phyloP scores from a whole-genome alignment of 331 rosid species.

The Stylosanthes scabra region DNA sequence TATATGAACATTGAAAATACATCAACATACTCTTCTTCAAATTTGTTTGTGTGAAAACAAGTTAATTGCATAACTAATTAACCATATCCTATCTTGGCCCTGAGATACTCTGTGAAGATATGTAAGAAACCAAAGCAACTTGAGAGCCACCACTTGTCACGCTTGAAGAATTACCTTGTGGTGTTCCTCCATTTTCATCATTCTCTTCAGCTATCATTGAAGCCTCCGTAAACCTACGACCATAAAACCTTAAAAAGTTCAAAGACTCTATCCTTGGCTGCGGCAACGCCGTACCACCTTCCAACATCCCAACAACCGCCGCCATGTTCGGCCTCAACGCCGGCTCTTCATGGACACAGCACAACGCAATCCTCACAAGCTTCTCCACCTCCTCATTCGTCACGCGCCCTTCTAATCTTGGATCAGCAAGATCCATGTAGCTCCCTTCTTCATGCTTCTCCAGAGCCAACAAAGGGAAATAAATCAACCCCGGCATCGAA shows the following conservation, averaged over 20 bases:
- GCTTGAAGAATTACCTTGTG: constrained; percentile 28
- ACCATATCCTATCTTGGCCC: constrained; percentile 75
- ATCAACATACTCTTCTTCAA: constrained; percentile 22
- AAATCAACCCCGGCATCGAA: constrained; percentile 57
- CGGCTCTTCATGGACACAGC: constrained; percentile 94
- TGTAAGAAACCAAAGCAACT: constrained; percentile 49
- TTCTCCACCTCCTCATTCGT: constrained; percentile 71
- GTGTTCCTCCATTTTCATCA: constrained; percentile 6
- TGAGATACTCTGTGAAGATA: constrained; percentile 83
- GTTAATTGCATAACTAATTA: not conserved
- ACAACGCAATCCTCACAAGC: constrained; percentile 72
- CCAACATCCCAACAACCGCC: constrained; percentile 78
- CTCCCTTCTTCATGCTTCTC: constrained; percentile 88
- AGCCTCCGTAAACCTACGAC: constrained; percentile 78
- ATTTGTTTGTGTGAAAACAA: constrained; percentile 29
- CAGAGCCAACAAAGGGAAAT: constrained; percentile 81
- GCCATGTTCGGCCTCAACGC: constrained; percentile 80
- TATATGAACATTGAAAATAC: not conserved
- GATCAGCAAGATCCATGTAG: constrained; percentile 82
- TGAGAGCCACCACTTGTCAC: constrained; percentile 45
- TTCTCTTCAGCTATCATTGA: constrained; percentile 63
- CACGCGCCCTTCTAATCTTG: constrained; percentile 74
- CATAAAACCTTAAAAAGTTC: constrained; percentile 83
- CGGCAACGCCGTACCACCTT: constrained; percentile 72
- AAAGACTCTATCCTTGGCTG: constrained; percentile 75